Evolutionary conservation across 1,139 yeast species (phyloP).

Genomic region (Tardiomyces blankii): DNA sequence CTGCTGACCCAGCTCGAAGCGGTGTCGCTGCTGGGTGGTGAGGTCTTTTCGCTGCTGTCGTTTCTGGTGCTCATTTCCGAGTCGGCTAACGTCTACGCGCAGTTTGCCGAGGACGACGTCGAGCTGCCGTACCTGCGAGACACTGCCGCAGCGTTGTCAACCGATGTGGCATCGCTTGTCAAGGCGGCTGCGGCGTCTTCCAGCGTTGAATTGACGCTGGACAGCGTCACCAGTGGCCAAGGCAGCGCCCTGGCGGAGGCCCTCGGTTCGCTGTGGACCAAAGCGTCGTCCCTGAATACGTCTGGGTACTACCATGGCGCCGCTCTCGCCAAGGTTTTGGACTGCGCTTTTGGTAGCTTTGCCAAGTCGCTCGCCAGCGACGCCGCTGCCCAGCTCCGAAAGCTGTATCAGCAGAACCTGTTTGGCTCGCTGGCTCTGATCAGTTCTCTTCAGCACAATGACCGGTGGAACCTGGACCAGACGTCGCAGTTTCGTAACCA

Average conservation of each 20-base stretch:
- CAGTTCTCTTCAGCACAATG: neutral
- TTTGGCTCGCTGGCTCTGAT: neutral
- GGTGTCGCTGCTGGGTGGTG: neutral
- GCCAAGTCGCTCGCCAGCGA: neutral
- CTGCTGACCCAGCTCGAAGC: neutral
- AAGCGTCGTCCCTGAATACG: neutral
- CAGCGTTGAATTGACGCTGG: neutral
- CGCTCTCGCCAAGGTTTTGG: neutral
- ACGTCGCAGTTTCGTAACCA: neutral
- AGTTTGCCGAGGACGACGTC: neutral
- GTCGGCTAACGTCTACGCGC: neutral
- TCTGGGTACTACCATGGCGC: neutral
- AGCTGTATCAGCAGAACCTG: neutral
- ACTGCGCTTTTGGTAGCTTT: neutral
- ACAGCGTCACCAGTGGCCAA: neutral
- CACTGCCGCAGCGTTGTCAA: neutral
- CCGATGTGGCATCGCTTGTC: neutral
- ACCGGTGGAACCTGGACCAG: neutral
- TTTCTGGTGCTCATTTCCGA: neutral
- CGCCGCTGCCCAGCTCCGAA: neutral
- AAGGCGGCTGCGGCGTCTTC: neutral
- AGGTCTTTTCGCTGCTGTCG: neutral
- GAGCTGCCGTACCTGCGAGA: neutral
- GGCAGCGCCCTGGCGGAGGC: neutral
- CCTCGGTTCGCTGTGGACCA: neutral